Conservation (phyloP, 192 early-diverging fungal genomes). For the Podila verticillata region DNA sequence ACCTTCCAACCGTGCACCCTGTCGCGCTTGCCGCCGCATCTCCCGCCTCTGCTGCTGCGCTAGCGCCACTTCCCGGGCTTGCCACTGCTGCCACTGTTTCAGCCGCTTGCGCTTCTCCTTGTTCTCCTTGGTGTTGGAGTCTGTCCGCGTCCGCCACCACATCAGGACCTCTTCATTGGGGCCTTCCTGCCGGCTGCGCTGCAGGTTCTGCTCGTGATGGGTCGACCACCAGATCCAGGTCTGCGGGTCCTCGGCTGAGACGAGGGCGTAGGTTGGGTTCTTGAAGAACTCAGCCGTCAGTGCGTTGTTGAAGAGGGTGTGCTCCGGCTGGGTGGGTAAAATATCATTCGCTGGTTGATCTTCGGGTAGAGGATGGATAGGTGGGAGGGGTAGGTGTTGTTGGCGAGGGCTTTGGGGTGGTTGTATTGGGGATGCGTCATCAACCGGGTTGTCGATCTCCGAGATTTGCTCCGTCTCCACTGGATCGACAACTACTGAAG, state of each 20-base stretch:
- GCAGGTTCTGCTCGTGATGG: constrained; percentile 32
- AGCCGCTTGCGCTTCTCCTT: not conserved
- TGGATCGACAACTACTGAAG: no score
- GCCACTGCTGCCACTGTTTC: not conserved
- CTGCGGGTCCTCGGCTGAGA: constrained; percentile 46
- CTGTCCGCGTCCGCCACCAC: constrained; percentile 37
- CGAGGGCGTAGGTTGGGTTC: constrained; percentile 26
- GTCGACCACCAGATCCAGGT: constrained; percentile 48
- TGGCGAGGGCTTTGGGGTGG: no score
- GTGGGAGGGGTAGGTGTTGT: constrained; percentile 2
- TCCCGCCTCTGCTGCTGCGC: not conserved
- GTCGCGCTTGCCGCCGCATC: no score
- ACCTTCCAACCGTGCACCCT: no score
- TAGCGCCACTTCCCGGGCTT: not conserved
- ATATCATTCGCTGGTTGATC: not conserved
- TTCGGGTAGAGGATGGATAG: constrained; percentile 17
- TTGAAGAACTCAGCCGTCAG: constrained; percentile 31
- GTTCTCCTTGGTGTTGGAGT: constrained; percentile 16
- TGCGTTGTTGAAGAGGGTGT: constrained; percentile 15
- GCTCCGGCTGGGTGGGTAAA: not conserved
- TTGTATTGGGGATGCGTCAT: no score
- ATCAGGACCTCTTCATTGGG: constrained; percentile 28
- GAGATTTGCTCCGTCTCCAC: no score
- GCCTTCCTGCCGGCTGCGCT: constrained; percentile 26
- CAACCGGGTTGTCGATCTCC: no score